Percentiles rank a stretch among this genome's conserved stretches.
phyloP scores from a whole-genome alignment of 2,329 filamentous ascomycete genomes.

The Stylonectria norvegica region DNA sequence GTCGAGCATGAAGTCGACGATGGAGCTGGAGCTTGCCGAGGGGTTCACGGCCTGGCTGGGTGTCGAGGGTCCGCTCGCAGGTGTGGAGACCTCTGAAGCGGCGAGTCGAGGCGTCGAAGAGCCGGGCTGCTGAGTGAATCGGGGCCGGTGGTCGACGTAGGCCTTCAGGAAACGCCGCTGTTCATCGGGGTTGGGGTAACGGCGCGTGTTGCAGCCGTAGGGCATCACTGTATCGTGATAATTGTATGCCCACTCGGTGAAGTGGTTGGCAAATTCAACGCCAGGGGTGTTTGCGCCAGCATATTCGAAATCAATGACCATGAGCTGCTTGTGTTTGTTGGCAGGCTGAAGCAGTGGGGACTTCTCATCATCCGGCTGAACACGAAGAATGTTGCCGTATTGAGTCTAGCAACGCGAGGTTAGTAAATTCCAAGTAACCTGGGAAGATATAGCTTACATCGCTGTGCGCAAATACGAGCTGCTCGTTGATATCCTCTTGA shows the following conservation, averaged over 20 bases:
- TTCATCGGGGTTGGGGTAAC: conserved; percentile 76
- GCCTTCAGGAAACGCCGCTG: conserved; percentile 81
- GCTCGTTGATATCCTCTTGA: conserved; percentile 61
- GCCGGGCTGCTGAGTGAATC: conserved; percentile 52
- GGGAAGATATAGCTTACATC: conserved; percentile 60
- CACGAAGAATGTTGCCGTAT: conserved; percentile 93
- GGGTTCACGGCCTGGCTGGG: conserved; percentile 39
- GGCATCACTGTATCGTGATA: conserved; percentile 73
- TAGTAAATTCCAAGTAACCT: conserved; percentile 2
- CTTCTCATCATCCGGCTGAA: conserved; percentile 63
- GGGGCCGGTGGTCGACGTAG: conserved; percentile 79
- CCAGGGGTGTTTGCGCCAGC: conserved; percentile 83
- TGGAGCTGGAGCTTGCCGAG: conserved; percentile 52
- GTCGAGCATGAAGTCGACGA: conserved; percentile 78
- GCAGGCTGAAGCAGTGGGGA: conserved; percentile 84
- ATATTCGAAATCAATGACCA: conserved; percentile 99
- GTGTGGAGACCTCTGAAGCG: conserved; percentile 38
- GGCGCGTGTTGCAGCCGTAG: conserved; percentile 62
- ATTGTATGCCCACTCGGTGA: conserved; percentile 97
- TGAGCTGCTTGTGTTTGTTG: conserved; percentile 91
- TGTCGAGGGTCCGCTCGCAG: conserved; percentile 24
- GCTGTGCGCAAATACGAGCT: conserved; percentile 93
- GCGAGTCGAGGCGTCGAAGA: conserved; percentile 52
- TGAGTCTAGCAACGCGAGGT: conserved; percentile 64
- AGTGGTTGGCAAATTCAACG: conserved; percentile 95